These are phyloP conservation scores for Coniochaeta hoffmannii DNA, from an alignment of 2,329 filamentous ascomycete genomes.

Conservation along the genomic window DNA sequence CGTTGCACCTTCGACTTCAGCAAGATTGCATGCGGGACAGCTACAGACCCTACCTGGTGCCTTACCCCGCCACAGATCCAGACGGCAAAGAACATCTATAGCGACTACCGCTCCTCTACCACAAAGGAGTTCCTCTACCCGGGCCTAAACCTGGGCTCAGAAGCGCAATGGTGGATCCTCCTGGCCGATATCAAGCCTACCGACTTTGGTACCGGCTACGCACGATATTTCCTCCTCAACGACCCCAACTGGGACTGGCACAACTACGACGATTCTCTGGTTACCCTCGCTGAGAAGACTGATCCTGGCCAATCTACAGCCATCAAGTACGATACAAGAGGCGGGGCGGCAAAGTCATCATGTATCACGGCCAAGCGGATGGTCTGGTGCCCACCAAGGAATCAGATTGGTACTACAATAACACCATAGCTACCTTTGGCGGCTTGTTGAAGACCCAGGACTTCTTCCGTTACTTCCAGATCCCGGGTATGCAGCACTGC, in stretches of 20 bases:
- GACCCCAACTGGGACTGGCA: slow-evolving; percentile 21
- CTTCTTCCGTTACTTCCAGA: slow-evolving; percentile 42
- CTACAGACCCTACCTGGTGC: slow-evolving; percentile 18
- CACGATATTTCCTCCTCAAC: slow-evolving; percentile 19
- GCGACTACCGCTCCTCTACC: slow-evolving; percentile 18
- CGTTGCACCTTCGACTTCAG: slow-evolving; percentile 31
- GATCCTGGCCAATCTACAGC: slow-evolving; percentile 23
- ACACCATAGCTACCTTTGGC: slow-evolving; percentile 13
- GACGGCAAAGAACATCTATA: slow-evolving; percentile 21
- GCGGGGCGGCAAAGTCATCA: slow-evolving; percentile 31
- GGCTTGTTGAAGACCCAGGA: slow-evolving; percentile 22
- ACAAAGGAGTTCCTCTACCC: slow-evolving; percentile 17
- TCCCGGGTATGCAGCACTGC: slow-evolving; percentile 46
- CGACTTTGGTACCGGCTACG: slow-evolving; percentile 18
- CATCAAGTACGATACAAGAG: slow-evolving; percentile 16
- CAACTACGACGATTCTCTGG: slow-evolving; percentile 18
- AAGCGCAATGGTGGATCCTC: slow-evolving; percentile 16
- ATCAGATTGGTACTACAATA: slow-evolving; percentile 23
- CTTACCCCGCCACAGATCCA: slow-evolving; percentile 31
- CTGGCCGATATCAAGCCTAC: slow-evolving; percentile 11
- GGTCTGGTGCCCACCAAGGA: slow-evolving; percentile 23
- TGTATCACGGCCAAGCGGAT: slow-evolving; percentile 34
- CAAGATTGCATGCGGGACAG: slow-evolving; percentile 25
- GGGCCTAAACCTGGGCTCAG: slow-evolving; percentile 38
- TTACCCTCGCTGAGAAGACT: slow-evolving; percentile 14